Conservation (phyloP, 768 basidiomycete genomes). For the Podaxis pistillaris region DNA sequence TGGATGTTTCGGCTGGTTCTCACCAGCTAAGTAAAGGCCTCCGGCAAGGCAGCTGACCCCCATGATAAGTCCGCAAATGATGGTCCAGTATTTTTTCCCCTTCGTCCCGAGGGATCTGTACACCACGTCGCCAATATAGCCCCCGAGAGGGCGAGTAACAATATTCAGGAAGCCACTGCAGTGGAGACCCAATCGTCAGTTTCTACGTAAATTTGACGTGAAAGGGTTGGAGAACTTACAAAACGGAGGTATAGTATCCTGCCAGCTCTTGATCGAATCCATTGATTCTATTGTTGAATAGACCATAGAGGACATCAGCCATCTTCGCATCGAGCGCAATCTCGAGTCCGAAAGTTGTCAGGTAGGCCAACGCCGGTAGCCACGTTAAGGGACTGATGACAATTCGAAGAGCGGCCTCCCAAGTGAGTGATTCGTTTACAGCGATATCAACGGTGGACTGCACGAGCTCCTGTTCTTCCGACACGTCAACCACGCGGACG, state of each 20-base stretch:
- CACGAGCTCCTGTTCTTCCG: constrained; percentile 15
- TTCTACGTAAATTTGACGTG: constrained; percentile 18
- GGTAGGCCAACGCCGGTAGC: constrained; percentile 52
- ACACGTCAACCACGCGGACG: constrained; percentile 15
- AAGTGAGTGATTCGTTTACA: constrained; percentile 43
- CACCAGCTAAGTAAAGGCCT: constrained; percentile 39
- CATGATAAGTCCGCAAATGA: constrained; percentile 41
- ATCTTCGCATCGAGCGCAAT: constrained; percentile 55
- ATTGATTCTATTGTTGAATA: constrained; percentile 32
- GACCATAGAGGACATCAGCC: constrained; percentile 39
- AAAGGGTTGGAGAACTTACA: constrained; percentile 18
- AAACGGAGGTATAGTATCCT: constrained; percentile 45
- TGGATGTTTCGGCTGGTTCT: constrained; percentile 45
- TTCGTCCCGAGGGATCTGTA: constrained; percentile 41
- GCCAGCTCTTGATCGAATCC: constrained; percentile 48
- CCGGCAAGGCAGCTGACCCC: constrained; percentile 42
- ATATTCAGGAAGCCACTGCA: constrained; percentile 49
- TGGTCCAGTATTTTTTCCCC: constrained; percentile 48
- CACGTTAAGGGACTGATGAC: constrained; percentile 46
- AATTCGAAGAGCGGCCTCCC: constrained; percentile 29
- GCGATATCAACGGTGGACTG: constrained; percentile 40
- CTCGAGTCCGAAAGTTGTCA: constrained; percentile 58
- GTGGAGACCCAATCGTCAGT: neutral
- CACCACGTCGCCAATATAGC: constrained; percentile 44
- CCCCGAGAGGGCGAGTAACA: constrained; percentile 47